Percentiles rank a stretch among this genome's conserved stretches.
phyloP scores from a whole-genome alignment of 1,284 basidiomycete species.

The Tilletiopsis washingtonensis region DNA sequence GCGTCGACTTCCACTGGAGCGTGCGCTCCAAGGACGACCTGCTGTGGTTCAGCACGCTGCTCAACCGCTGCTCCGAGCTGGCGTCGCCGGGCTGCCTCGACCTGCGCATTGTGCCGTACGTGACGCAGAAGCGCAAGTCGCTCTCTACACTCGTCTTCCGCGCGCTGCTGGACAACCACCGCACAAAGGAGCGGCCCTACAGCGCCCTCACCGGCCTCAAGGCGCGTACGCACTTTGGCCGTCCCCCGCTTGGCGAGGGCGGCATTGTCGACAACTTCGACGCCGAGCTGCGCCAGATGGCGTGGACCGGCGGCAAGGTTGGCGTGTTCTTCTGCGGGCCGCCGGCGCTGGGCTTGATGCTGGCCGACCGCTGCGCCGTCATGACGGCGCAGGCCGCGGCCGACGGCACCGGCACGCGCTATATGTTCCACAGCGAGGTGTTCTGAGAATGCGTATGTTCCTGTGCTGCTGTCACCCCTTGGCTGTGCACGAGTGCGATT shows the following conservation, averaged over 20 bases:
- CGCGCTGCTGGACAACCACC: conserved; percentile 3
- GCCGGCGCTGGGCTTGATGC: background rate
- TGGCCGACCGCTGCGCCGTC: conserved; percentile 1
- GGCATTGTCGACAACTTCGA: conserved; percentile 1
- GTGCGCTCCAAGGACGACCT: conserved; percentile 5
- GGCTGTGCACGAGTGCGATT: too few species aligned
- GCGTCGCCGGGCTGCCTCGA: conserved; percentile 1
- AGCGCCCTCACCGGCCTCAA: conserved; percentile 5
- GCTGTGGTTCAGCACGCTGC: conserved; percentile 9
- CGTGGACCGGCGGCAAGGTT: background rate
- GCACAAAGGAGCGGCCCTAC: background rate
- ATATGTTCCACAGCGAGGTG: conserved; percentile 6
- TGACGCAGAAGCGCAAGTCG: conserved; percentile 6
- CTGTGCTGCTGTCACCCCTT: too few species aligned
- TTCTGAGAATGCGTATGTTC: too few species aligned
- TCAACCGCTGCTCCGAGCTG: conserved; percentile 2
- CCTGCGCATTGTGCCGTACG: conserved; percentile 2
- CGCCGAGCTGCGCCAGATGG: background rate
- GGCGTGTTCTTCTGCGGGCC: conserved; percentile 10
- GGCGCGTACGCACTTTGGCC: conserved; percentile 1
- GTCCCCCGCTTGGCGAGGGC: conserved; percentile 1
- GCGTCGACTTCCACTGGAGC: conserved; percentile 10
- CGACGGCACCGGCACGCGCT: background rate
- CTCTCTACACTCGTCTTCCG: conserved; percentile 8
- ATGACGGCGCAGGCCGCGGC: background rate